phyloP scores from a whole-genome alignment of 108 stramenopile genomes.

The Discostella pseudostelligera region DNA sequence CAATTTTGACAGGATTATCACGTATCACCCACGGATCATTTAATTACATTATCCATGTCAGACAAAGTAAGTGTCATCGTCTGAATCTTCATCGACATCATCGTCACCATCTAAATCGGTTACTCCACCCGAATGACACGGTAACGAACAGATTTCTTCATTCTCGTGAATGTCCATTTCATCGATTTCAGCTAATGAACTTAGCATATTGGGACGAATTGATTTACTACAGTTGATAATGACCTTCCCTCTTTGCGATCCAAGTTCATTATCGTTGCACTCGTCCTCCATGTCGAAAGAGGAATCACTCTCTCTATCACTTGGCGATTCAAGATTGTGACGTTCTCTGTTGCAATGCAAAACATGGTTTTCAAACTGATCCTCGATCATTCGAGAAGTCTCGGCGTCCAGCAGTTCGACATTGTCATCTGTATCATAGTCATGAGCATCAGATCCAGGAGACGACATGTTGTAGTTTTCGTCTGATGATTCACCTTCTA shows the following conservation, averaged over 20 bases:
- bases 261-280: not conserved
- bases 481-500: slow-evolving; percentile 7
- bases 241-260: not conserved
- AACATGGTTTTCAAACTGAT: too few relatives aligned
- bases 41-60: not conserved
- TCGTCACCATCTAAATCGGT: slow-evolving; percentile 18
- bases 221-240: slow-evolving; percentile 1
- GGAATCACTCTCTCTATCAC: not conserved
- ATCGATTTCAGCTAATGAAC: not conserved
- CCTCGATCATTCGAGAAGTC: slow-evolving; percentile 27
- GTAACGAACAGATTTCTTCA: not conserved
- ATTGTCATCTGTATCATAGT: slow-evolving; percentile 1
- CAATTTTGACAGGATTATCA: too few relatives aligned
- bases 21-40: too few relatives aligned
- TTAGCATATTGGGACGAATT: not conserved
- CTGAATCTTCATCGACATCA: slow-evolving; percentile 7
- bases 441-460: not conserved
- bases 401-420: slow-evolving; percentile 36
- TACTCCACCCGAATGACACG: not conserved
- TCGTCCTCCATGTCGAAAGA: not conserved
- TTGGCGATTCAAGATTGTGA: too few relatives aligned
- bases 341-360: too few relatives aligned
- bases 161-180: not conserved
- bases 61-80: not conserved
- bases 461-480: slow-evolving; percentile 2